Percentiles rank a stretch among this genome's conserved stretches.
These are phyloP conservation scores for Penicillium hesseltinei DNA, from an alignment of 2,329 filamentous ascomycete species.

Conservation along the genomic window DNA sequence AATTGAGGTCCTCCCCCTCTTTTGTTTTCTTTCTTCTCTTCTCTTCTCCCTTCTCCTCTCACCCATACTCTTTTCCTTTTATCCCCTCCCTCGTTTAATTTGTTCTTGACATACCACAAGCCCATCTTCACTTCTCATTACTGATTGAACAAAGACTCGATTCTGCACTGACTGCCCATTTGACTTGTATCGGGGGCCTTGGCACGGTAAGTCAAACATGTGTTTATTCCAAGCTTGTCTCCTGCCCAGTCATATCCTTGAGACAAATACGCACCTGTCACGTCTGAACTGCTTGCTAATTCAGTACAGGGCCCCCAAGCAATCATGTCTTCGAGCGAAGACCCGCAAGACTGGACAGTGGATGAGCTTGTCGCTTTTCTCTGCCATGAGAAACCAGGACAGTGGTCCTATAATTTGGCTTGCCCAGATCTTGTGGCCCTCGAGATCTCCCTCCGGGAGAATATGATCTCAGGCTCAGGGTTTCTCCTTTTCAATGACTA, in stretches of 20 bases:
- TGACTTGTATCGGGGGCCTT: not conserved
- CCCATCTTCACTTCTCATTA: no score
- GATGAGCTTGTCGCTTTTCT: not conserved
- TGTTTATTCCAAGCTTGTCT: not conserved
- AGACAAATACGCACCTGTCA: not conserved
- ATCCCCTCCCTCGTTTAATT: not conserved
- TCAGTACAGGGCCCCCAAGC: not conserved
- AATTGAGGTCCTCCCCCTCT: not conserved
- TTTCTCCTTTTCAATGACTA: no score
- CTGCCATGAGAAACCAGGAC: not conserved
- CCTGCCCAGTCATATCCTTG: not conserved
- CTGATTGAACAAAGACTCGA: not conserved
- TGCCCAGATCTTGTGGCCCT: not conserved
- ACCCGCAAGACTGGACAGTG: not conserved
- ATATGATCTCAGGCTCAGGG: not conserved
- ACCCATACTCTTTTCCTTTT: not conserved
- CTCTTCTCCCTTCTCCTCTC: not conserved
- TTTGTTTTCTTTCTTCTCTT: not conserved
- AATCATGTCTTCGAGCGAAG: not conserved
- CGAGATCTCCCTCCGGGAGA: not conserved
- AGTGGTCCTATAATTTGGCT: not conserved
- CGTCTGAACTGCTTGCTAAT: not conserved
- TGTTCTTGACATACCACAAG: not conserved
- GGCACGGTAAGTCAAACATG: not conserved
- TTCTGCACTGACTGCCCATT: no score